phyloP scores from a whole-genome alignment of 1,284 basidiomycete species.

The Megacollybia platyphylla region DNA sequence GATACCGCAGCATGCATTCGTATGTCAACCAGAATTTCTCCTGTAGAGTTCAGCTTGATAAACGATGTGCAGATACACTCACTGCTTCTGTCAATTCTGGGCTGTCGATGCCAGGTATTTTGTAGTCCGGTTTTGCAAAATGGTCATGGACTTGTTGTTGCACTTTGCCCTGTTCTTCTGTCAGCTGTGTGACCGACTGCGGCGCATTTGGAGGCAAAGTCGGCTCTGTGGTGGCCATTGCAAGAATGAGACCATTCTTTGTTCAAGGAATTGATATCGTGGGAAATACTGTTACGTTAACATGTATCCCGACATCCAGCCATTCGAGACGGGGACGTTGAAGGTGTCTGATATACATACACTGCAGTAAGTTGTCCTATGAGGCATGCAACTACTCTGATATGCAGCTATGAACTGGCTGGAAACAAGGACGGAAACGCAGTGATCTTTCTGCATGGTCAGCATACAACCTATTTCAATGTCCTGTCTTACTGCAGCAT shows the following conservation, averaged over 20 bases:
- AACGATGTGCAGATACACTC: too few species aligned
- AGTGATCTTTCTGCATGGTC: conserved; percentile 27
- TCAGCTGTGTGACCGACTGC: conserved; percentile 15
- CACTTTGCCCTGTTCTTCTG: conserved; percentile 34
- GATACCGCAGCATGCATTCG: conserved; percentile 61
- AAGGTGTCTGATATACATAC: conserved; percentile 69
- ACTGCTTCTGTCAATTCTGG: conserved; percentile 25
- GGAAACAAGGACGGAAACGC: conserved; percentile 69
- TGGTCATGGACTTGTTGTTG: conserved; percentile 45
- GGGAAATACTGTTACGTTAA: background rate
- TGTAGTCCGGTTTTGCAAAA: conserved; percentile 40
- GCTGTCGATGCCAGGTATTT: conserved; percentile 31
- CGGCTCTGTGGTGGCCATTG: too few species aligned
- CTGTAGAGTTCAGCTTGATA: conserved; percentile 5
- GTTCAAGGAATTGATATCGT: too few species aligned
- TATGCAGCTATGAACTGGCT: conserved; percentile 61
- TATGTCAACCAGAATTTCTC: conserved; percentile 70
- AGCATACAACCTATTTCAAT: conserved; percentile 1
- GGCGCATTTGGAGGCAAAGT: background rate
- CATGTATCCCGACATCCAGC: conserved; percentile 51
- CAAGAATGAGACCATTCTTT: too few species aligned
- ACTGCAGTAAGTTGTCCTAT: conserved; percentile 49
- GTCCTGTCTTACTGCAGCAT: conserved; percentile 70
- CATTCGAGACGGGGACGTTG: conserved; percentile 54
- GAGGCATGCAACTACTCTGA: background rate